Percentiles rank a stretch among this genome's conserved stretches.
These are phyloP conservation scores for Cyberlindnera bimundalis DNA, from an alignment of 805 yeast species.

Conservation along the genomic window DNA sequence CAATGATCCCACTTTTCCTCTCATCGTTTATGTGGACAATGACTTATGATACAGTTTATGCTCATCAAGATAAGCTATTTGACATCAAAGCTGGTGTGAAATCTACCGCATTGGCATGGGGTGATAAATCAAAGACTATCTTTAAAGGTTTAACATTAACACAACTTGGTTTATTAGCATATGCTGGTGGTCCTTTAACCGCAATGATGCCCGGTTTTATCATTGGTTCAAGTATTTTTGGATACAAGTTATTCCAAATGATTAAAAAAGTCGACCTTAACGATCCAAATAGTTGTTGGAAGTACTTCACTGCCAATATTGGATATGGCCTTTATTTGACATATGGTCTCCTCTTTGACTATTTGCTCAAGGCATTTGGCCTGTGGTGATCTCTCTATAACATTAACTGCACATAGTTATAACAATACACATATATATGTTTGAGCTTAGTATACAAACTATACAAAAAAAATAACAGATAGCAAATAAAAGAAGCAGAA, in stretches of 20 bases:
- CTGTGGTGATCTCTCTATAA: too few relatives aligned
- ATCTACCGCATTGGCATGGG: slow-evolving; percentile 96
- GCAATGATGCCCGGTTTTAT: slow-evolving; percentile 75
- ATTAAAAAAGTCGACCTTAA: slow-evolving; percentile 74
- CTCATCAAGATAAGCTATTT: slow-evolving; percentile 92
- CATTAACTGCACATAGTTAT: too few relatives aligned
- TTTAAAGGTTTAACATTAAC: slow-evolving; percentile 59
- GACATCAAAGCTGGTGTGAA: slow-evolving; percentile 90
- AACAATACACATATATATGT: too few relatives aligned
- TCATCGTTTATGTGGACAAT: slow-evolving; percentile 89
- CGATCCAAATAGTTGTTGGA: slow-evolving; percentile 79
- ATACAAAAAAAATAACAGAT: neutral
- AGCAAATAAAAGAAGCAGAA: neutral
- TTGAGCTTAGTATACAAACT: too few relatives aligned
- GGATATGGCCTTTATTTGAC: slow-evolving; percentile 69
- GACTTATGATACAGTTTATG: slow-evolving; percentile 94
- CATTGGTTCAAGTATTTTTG: slow-evolving; percentile 61
- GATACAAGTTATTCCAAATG: slow-evolving; percentile 64
- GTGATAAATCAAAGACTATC: slow-evolving; percentile 67
- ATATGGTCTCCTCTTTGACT: slow-evolving; percentile 65
- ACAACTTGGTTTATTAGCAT: slow-evolving; percentile 60
- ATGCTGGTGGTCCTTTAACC: slow-evolving; percentile 72
- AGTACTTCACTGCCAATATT: slow-evolving; percentile 71
- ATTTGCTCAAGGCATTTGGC: slow-evolving; percentile 48
- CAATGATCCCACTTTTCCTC: slow-evolving; percentile 73